These are phyloP conservation scores for Tillandsia fasciculata DNA, from an alignment of 176 grass and related monocot species.

Conservation along the genomic window DNA sequence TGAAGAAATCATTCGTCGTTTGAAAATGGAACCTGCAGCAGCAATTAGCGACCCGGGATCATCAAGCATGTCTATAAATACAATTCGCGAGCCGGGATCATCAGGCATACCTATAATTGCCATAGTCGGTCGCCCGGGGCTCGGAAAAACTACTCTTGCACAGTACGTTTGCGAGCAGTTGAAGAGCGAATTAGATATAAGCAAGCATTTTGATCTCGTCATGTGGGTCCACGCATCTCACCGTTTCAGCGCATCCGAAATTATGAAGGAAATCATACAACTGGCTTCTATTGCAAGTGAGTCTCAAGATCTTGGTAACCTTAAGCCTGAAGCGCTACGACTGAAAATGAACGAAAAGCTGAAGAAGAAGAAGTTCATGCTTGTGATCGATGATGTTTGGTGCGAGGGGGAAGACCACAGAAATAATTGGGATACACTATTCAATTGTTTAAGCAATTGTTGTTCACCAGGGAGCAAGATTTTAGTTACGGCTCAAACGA, in stretches of 20 bases:
- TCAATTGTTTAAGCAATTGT: too few species aligned
- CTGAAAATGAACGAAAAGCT: too few species aligned
- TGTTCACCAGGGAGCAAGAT: too few species aligned
- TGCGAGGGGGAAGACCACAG: too few species aligned
- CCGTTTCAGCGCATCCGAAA: background rate
- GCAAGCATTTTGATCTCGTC: background rate
- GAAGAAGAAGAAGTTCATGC: too few species aligned
- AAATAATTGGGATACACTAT: too few species aligned
- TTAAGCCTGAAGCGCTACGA: background rate
- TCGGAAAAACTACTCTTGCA: background rate
- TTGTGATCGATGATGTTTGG: too few species aligned
- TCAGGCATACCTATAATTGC: background rate
- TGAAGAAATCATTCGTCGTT: background rate
- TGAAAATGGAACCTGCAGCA: too few species aligned
- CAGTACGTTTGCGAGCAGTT: background rate
- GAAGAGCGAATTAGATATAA: background rate
- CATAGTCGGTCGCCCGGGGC: background rate
- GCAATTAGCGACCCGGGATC: too few species aligned
- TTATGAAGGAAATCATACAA: background rate
- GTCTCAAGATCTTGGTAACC: background rate
- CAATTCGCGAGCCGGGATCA: background rate
- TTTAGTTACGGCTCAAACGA: too few species aligned
- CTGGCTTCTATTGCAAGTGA: background rate
- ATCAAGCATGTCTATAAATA: background rate
- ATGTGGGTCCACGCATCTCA: background rate